These are phyloP conservation scores for Mycena galericulata DNA, from an alignment of 768 basidiomycete genomes.

Conservation along the genomic window DNA sequence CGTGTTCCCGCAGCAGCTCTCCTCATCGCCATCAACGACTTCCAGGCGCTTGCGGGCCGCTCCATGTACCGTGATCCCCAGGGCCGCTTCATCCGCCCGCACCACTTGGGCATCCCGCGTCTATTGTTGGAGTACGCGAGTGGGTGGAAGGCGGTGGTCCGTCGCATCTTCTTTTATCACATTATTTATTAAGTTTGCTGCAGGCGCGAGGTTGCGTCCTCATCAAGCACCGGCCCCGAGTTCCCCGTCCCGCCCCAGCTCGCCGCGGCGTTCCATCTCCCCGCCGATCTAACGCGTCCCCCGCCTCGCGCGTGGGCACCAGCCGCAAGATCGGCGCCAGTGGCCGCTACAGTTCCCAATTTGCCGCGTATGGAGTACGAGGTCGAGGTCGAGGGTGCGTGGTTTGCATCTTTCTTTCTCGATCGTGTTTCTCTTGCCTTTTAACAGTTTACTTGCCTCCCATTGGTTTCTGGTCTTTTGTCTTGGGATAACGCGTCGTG, in stretches of 20 bases:
- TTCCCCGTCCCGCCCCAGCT: constrained; percentile 75
- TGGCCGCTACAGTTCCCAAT: constrained; percentile 10
- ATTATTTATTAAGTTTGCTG: neutral
- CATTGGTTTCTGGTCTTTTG: too few species aligned
- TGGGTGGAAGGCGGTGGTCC: constrained; percentile 76
- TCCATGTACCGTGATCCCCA: constrained; percentile 77
- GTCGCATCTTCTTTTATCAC: constrained; percentile 37
- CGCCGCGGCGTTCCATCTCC: constrained; percentile 66
- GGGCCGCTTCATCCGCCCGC: constrained; percentile 74
- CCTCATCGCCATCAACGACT: constrained; percentile 87
- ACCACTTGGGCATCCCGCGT: constrained; percentile 84
- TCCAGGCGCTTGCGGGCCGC: constrained; percentile 81
- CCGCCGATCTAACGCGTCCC: constrained; percentile 41
- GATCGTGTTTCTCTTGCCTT: too few species aligned
- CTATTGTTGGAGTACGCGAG: constrained; percentile 82
- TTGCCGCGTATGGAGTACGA: constrained; percentile 28
- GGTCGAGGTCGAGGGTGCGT: constrained; percentile 7
- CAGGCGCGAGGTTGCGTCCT: constrained; percentile 80
- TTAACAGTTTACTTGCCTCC: too few species aligned
- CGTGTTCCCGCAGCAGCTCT: constrained; percentile 86
- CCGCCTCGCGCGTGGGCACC: neutral
- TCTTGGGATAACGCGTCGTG: too few species aligned
- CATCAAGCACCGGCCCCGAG: constrained; percentile 68
- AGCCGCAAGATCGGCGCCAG: too few species aligned
- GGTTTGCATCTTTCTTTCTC: neutral